phyloP scores from a whole-genome alignment of 345 rosid species.

The Eucalyptus lansdowneana region DNA sequence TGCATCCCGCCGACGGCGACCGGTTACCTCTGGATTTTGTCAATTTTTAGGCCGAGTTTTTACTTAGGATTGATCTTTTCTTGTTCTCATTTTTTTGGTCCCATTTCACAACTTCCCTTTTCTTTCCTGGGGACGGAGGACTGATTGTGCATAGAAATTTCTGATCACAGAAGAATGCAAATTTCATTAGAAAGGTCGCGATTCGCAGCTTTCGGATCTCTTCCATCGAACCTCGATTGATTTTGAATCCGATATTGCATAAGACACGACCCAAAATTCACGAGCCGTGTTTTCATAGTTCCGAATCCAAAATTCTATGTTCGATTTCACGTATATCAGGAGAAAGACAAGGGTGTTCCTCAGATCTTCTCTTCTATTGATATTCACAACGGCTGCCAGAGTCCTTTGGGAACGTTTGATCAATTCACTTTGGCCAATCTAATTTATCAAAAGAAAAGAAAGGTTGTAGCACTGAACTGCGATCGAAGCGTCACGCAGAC shows the following conservation, averaged over 20 bases:
- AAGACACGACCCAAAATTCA: not conserved
- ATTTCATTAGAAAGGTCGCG: not conserved
- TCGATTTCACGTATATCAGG: not conserved
- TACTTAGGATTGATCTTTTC: not conserved
- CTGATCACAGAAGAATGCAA: not conserved
- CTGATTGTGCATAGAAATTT: not conserved
- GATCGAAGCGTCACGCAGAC: accelerated
- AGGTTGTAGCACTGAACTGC: not conserved
- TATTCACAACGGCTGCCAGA: not conserved
- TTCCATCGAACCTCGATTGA: not conserved
- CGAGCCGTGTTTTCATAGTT: not conserved
- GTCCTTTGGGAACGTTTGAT: not conserved
- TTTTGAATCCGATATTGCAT: not conserved
- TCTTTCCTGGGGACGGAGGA: not conserved
- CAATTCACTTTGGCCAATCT: not conserved
- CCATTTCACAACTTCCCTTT: not conserved
- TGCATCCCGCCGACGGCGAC: not conserved
- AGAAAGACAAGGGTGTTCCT: not conserved
- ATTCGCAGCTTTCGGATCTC: not conserved
- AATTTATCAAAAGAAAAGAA: not conserved
- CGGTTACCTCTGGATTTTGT: not conserved
- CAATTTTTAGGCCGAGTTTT: not conserved
- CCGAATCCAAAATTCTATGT: not conserved
- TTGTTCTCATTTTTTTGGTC: not conserved
- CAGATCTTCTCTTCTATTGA: not conserved